Base-by-base conservation (phyloP, 2,329 filamentous ascomycete species). In the Lecanoromycetidae sp. region DNA sequence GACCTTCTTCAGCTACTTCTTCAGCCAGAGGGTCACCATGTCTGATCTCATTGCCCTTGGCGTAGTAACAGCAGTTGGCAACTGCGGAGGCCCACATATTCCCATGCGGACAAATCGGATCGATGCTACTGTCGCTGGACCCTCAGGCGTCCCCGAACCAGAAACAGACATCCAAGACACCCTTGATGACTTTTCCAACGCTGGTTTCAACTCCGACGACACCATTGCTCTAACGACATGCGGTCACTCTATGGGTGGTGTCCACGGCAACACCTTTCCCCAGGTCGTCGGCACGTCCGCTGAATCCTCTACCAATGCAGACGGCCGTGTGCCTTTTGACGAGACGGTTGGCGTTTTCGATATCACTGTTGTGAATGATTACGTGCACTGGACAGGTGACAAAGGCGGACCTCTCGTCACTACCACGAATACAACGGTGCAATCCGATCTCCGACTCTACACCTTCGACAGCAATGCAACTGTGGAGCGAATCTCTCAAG, bases 221-320 rank as follows among this genome's bases (percentile, higher is more conserved):
- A 80, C 79, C 75, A 77, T 80, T 34, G 69, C 75, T 55, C 63
- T 77, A 20, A 71, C 70, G 1, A 76, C 76, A 8, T 81, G 77
- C 56, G 77, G 77, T 2, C 77, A 81, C 57, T 74, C 74, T 0
- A 58, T 81, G 19, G 77, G 77, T 19, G 73, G 76, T 13, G 76
- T 80, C 6, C 77, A 80, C 59, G 63, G 65, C 22, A 57, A 38
- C 20, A 40, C 8, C 26, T 52, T 49, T 29, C 46, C 50, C 10
- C 46, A 52, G 26, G 46, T 43, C 17, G 42, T 44, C 6, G 35
- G 30, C 19, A 45, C 33, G 15, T 13, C 50, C 6, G 15, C 35
- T 22, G 48, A 37, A 10, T 33, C 50, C 9, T 27, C 26, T 15
- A 41, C 27, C 6, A 44, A 44, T 7, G 26, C 46, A 13, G 50